Evolutionary conservation across 2,329 filamentous ascomycete genomes (phyloP).

Genomic region (Claviceps pusilla): DNA sequence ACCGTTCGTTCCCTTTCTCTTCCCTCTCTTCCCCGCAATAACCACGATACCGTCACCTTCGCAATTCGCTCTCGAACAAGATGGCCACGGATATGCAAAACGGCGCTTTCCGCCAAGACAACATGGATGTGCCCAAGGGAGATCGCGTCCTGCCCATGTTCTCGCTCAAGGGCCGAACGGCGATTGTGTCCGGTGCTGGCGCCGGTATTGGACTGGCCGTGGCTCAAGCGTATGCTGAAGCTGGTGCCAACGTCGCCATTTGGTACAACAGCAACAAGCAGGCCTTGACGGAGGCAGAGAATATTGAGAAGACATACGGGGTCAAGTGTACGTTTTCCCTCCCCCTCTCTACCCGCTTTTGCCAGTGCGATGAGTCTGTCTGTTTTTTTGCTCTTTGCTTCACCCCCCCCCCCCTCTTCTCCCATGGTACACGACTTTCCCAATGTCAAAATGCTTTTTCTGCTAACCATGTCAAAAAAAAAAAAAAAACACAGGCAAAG

Average conservation of each 20-base stretch:
- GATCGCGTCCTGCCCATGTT: conserved; percentile 48
- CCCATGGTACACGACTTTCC: background rate
- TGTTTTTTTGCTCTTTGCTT: background rate
- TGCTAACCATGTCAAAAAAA: no score
- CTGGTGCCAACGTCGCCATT: conserved; percentile 56
- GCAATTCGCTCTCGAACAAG: background rate
- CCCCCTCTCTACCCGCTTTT: background rate
- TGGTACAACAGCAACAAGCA: conserved; percentile 59
- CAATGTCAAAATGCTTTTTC: background rate
- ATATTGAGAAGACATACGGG: conserved; percentile 49
- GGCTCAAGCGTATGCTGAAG: conserved; percentile 50
- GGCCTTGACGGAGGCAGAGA: conserved; percentile 43
- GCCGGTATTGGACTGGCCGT: conserved; percentile 53
- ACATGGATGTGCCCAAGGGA: conserved; percentile 30
- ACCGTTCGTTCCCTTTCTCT: background rate
- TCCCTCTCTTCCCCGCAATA: background rate
- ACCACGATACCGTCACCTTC: background rate
- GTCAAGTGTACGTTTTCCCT: conserved; percentile 44
- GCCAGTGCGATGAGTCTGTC: background rate
- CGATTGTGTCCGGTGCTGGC: conserved; percentile 52
- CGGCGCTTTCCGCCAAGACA: conserved; percentile 42
- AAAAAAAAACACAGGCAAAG: conserved; percentile 7
- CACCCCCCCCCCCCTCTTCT: background rate
- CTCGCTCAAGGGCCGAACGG: conserved; percentile 54
- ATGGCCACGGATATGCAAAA: conserved; percentile 27